Conservation (phyloP, 1,284 basidiomycete genomes). For the Rhodotorula sp. region DNA sequence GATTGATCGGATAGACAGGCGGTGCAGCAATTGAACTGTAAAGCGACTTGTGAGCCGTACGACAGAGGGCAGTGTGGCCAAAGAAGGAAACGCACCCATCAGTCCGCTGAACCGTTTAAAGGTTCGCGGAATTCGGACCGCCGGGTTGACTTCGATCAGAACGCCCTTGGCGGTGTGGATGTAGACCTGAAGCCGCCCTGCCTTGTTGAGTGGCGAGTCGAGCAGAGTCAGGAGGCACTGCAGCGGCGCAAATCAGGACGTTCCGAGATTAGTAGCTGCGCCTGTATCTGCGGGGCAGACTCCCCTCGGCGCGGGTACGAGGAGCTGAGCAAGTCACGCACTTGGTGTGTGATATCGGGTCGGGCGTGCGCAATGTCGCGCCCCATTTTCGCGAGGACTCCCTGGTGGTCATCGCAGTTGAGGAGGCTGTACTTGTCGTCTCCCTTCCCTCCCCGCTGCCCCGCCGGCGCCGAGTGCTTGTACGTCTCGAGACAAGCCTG, state of each 20-base stretch:
- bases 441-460: constrained; percentile 54
- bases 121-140: constrained; percentile 93
- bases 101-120: constrained; percentile 98
- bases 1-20: constrained; percentile 89
- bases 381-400: constrained; percentile 94
- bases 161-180: constrained; percentile 97
- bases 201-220: constrained; percentile 97
- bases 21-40: constrained; percentile 93
- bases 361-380: constrained; percentile 96
- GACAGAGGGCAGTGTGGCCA: too few species aligned
- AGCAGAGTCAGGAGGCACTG: constrained; percentile 93
- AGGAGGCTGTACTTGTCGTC: constrained; percentile 95
- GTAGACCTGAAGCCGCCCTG: constrained; percentile 93
- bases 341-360: constrained; percentile 98
- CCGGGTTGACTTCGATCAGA: constrained; percentile 97
- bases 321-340: constrained; percentile 48
- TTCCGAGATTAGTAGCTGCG: not conserved
- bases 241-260: not conserved
- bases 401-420: constrained; percentile 99
- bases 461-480: constrained; percentile 59
- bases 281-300: not conserved
- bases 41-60: too few species aligned
- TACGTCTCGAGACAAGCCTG: constrained; percentile 93
- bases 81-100: constrained; percentile 73
- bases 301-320: too few species aligned